Percentiles rank a stretch among this genome's conserved stretches.
Evolutionary conservation across 1,284 basidiomycete species (phyloP).

Genomic region (Ustilago sp.): DNA sequence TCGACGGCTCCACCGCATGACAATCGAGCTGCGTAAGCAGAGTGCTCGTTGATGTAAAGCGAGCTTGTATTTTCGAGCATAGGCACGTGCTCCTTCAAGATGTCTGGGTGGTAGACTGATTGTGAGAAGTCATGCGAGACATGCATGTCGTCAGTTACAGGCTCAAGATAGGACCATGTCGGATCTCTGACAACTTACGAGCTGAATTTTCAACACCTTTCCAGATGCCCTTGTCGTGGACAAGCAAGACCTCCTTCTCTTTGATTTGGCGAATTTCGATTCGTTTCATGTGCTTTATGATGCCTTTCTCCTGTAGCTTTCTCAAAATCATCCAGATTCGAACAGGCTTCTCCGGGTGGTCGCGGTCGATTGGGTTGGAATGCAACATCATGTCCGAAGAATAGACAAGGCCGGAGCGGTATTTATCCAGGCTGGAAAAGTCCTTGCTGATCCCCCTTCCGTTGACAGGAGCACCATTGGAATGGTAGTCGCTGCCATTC

Average conservation of each 20-base stretch:
- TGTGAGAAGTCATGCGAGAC: background rate
- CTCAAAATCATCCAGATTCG: slow-evolving; percentile 85
- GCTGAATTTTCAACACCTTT: slow-evolving; percentile 84
- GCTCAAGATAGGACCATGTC: background rate
- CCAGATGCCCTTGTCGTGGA: slow-evolving; percentile 91
- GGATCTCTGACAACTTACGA: slow-evolving; percentile 72
- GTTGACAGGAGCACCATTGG: background rate
- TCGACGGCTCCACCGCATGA: slow-evolving; percentile 96
- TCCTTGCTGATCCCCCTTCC: background rate
- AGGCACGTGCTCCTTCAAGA: slow-evolving; percentile 74
- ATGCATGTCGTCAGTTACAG: background rate
- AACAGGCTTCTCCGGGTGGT: slow-evolving; percentile 88
- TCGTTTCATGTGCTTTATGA: slow-evolving; percentile 80
- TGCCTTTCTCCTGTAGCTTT: slow-evolving; percentile 39
- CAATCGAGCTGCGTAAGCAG: slow-evolving; percentile 84
- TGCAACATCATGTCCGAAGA: slow-evolving; percentile 89
- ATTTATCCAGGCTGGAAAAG: slow-evolving; percentile 11
- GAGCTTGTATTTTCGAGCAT: slow-evolving; percentile 80
- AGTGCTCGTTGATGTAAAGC: slow-evolving; percentile 88
- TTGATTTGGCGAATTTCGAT: slow-evolving; percentile 81
- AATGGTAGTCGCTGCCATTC: slow-evolving; percentile 8
- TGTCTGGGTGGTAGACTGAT: slow-evolving; percentile 28
- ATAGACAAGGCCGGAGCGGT: slow-evolving; percentile 81
- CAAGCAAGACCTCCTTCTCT: slow-evolving; percentile 83
- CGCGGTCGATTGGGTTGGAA: slow-evolving; percentile 71